Evolutionary conservation across 2,329 filamentous ascomycete genomes (phyloP), one percentile per base, ranked within the genome.

Genomic region (Trichoderma gracile): DNA sequence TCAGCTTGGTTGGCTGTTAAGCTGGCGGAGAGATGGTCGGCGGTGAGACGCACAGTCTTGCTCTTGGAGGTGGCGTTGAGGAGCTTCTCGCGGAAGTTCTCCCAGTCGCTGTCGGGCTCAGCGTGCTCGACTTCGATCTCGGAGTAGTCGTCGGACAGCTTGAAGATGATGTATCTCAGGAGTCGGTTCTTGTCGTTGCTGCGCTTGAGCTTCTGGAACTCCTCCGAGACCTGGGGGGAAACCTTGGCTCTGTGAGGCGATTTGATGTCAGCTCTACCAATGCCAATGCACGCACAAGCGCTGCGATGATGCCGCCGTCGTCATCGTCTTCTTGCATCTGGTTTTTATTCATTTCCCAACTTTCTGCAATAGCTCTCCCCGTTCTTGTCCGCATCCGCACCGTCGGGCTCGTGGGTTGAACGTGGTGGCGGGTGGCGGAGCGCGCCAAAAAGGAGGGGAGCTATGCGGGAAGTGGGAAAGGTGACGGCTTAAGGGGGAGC

Each of bases 141-240:
- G 80, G 89, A 92, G 84, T 88, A 87, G 82, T 93, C 85, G 79
- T 93, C 90, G 69, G 88, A 89, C 76, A 95, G 87, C 85, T 93
- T 92, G 88, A 86, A 94, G 84, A 95, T 87, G 81, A 95, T 89
- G 85, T 86, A 96, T 81, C 92, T 93, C 82, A 87, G 84, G 25
- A 49, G 25, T 65, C 63, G 17, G 55, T 53, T 63, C 54, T 59
- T 55, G 54, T 60, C 64, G 40, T 64, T 66, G 54, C 55, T 66
- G 17, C 55, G 59, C 64, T 66, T 66, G 25, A 66, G 47, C 60
- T 59, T 64, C 45, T 53, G 47, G 60, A 66, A 93, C 66, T 93
- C 89, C 75, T 86, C 84, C 70, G 84, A 80, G 73, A 93, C 87
- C 30, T 43, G 4, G 17, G 64, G 12, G 43, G 53, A 45, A 47